Evolutionary conservation across 192 early-diverging fungal genomes (phyloP).

Genomic region (Podila clonocystis): DNA sequence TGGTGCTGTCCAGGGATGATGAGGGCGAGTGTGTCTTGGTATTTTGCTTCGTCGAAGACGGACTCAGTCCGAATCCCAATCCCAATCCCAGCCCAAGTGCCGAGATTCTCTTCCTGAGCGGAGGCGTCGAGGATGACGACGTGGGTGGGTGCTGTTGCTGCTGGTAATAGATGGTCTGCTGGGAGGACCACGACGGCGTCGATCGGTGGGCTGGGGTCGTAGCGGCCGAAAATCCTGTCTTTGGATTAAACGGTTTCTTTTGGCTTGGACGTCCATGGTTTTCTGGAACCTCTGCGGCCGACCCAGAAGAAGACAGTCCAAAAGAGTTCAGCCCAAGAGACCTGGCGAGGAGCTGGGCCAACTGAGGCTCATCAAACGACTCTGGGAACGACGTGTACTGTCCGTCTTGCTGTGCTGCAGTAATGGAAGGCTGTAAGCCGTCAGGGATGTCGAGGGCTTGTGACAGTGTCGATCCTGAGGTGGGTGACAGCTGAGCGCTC

Average conservation of each 20-base stretch:
- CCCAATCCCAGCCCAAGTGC: conserved; percentile 19
- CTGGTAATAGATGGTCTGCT: conserved; percentile 29
- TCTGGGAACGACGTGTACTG: conserved; percentile 39
- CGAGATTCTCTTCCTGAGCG: conserved; percentile 3
- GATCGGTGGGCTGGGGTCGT: conserved; percentile 6
- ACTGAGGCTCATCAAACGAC: conserved; percentile 24
- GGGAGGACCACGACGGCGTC: conserved; percentile 40
- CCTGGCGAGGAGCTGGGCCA: conserved; percentile 22
- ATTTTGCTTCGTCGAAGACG: conserved; percentile 10
- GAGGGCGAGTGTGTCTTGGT: background rate
- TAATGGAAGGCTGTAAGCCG: no score
- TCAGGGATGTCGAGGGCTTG: background rate
- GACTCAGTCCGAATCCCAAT: conserved; percentile 5
- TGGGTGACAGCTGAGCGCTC: background rate
- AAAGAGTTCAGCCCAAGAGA: conserved; percentile 30
- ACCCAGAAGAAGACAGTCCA: background rate
- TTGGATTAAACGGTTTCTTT: no score
- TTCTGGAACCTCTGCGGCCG: background rate
- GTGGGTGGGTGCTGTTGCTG: background rate
- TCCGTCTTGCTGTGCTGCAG: background rate
- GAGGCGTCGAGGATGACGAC: background rate
- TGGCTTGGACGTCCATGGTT: no score
- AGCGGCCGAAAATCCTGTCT: background rate
- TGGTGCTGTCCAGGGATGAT: background rate
- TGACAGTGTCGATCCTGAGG: background rate